Conservation (phyloP, 352 stramenopile genomes). For the Phytophthora macrochlamydospora region DNA sequence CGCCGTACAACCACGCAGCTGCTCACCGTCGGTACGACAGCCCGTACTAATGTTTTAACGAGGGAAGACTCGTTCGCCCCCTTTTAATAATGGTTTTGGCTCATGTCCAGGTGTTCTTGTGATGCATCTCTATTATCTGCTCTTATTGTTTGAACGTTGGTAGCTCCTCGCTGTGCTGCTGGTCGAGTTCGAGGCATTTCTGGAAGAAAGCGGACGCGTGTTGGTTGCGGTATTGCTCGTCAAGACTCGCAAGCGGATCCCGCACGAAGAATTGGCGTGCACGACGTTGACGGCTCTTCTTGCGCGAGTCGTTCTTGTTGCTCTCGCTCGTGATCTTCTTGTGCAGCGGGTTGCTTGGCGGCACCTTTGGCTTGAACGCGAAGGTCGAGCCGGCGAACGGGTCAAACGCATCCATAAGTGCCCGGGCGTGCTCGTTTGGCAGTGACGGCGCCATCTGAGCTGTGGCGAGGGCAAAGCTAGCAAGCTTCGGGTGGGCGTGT, state of each 20-base stretch:
- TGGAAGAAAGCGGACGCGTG: slow-evolving; percentile 40
- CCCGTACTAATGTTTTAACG: slow-evolving; percentile 30
- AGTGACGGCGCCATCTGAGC: slow-evolving; percentile 62
- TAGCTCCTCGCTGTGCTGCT: slow-evolving; percentile 25
- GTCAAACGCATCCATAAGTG: slow-evolving; percentile 72
- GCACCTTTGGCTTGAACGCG: slow-evolving; percentile 69
- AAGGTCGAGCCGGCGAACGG: slow-evolving; percentile 47
- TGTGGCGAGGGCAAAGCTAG: slow-evolving; percentile 67
- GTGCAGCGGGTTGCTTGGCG: slow-evolving; percentile 71
- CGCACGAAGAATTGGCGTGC: slow-evolving; percentile 75
- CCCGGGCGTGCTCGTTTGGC: slow-evolving; percentile 68
- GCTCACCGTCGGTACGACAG: slow-evolving; percentile 43
- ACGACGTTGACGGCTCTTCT: slow-evolving; percentile 53
- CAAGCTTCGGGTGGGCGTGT: slow-evolving; percentile 86
- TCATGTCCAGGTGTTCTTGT: slow-evolving; percentile 6
- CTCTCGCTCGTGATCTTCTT: slow-evolving; percentile 68
- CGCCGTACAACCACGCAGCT: slow-evolving; percentile 24
- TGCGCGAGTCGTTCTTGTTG: slow-evolving; percentile 55
- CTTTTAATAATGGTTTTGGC: slow-evolving; percentile 10
- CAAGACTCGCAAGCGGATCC: slow-evolving; percentile 50
- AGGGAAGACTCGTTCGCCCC: background rate
- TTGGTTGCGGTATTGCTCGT: slow-evolving; percentile 42
- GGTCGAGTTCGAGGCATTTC: slow-evolving; percentile 37
- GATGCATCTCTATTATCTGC: slow-evolving; percentile 31
- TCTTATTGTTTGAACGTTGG: slow-evolving; percentile 41